A percentile compares a stretch with the other conserved stretches of the same genome.
Evolutionary conservation across 768 basidiomycete genomes (phyloP).

Genomic region (Mycena albidolilacea): DNA sequence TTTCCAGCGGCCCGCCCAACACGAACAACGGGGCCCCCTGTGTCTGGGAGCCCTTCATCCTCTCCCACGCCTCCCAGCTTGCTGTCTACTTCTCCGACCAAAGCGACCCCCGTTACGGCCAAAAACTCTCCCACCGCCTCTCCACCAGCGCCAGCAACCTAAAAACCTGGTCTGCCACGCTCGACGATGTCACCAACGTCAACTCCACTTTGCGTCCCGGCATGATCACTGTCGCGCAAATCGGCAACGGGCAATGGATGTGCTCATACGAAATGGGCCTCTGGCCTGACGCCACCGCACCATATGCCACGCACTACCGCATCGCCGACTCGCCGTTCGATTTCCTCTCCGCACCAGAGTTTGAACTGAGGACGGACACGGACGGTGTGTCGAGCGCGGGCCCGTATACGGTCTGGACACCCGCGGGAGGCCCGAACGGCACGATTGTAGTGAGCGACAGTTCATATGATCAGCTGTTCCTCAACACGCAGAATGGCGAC

Average conservation of each 20-base stretch:
- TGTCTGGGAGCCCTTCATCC: constrained; percentile 42
- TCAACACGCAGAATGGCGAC: constrained; percentile 22
- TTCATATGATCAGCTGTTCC: constrained; percentile 25
- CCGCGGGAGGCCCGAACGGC: constrained; percentile 38
- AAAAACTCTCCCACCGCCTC: constrained; percentile 35
- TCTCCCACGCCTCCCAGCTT: constrained; percentile 36
- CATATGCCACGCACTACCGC: constrained; percentile 38
- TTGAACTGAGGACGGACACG: constrained; percentile 30
- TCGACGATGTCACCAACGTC: constrained; percentile 37
- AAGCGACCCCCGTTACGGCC: constrained; percentile 40
- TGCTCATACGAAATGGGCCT: constrained; percentile 39
- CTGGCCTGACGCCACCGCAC: constrained; percentile 25
- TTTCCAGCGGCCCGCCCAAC: constrained; percentile 35
- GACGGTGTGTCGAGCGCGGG: constrained; percentile 33
- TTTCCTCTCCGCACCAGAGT: constrained; percentile 31
- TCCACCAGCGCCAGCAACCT: constrained; percentile 38
- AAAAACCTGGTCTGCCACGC: constrained; percentile 34
- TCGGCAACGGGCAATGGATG: constrained; percentile 42
- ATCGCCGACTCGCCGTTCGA: constrained; percentile 36
- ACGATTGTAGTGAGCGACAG: constrained; percentile 37
- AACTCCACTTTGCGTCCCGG: constrained; percentile 39
- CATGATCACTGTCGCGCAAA: constrained; percentile 40
- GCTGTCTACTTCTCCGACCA: constrained; percentile 42
- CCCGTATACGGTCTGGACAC: constrained; percentile 39
- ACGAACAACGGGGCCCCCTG: constrained; percentile 39